Evolutionary conservation across 192 early-diverging fungal genomes (phyloP).

Genomic region (Coemansia sp.): DNA sequence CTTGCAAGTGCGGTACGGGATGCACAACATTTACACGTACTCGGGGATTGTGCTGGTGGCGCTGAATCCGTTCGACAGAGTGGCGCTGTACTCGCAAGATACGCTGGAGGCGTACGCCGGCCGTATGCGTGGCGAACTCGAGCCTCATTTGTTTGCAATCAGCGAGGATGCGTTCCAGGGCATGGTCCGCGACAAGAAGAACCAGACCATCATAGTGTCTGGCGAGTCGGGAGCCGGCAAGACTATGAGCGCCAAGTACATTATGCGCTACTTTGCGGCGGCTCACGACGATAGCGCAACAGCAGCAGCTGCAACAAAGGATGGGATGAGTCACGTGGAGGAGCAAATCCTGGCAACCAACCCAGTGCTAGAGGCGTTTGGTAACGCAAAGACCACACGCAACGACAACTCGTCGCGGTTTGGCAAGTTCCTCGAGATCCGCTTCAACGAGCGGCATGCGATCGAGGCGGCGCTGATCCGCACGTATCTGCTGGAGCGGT

Average conservation of each 20-base stretch:
- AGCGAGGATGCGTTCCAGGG: constrained; percentile 96
- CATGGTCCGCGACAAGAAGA: constrained; percentile 88
- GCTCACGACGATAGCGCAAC: constrained; percentile 59
- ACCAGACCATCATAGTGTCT: constrained; percentile 98
- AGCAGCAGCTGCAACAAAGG: constrained; percentile 15
- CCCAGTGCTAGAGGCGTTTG: constrained; percentile 99
- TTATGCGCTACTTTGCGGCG: constrained; percentile 96
- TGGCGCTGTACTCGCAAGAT: constrained; percentile 88
- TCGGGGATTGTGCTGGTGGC: constrained; percentile 98
- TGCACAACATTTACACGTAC: constrained; percentile 98
- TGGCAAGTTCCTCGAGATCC: constrained; percentile 98
- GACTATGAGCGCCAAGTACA: constrained; percentile 93
- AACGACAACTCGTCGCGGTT: constrained; percentile 99
- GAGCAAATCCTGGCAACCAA: constrained; percentile 92
- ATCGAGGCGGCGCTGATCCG: constrained; percentile 94
- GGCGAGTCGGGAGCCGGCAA: constrained; percentile 98
- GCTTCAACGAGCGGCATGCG: constrained; percentile 78
- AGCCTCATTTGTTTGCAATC: constrained; percentile 98
- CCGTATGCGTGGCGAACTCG: constrained; percentile 86
- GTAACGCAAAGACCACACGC: constrained; percentile 98
- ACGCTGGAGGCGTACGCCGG: constrained; percentile 93
- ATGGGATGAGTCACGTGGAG: constrained; percentile 57
- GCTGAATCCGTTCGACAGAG: constrained; percentile 89
- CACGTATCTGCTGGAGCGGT: constrained; percentile 95
- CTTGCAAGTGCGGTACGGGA: constrained; percentile 82